phyloP scores from a whole-genome alignment of 352 stramenopile genomes.

The Aphanomyces cochlioides region DNA sequence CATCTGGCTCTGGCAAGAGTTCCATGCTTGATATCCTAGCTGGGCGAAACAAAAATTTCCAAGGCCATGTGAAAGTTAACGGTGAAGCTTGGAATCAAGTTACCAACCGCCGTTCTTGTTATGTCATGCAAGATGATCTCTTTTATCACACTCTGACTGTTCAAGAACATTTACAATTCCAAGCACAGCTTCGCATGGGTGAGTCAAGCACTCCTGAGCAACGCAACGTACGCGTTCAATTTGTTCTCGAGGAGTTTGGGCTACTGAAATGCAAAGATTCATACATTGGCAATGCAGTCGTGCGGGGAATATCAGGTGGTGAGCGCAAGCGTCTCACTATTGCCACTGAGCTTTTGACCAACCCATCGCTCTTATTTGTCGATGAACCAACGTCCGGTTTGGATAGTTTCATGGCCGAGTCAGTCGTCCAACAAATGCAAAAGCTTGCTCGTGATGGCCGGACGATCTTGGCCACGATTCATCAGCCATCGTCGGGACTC shows the following conservation, averaged over 20 bases:
- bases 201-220: slow-evolving; percentile 19
- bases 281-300: slow-evolving; percentile 41
- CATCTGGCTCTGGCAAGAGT: slow-evolving; percentile 83
- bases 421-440: slow-evolving; percentile 48
- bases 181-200: slow-evolving; percentile 74
- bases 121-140: slow-evolving; percentile 89
- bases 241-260: slow-evolving; percentile 53
- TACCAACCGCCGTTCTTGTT: slow-evolving; percentile 41
- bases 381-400: slow-evolving; percentile 78
- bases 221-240: slow-evolving; percentile 42
- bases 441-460: slow-evolving; percentile 77
- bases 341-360: slow-evolving; percentile 70
- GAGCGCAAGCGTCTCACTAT: slow-evolving; percentile 81
- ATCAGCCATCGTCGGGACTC: slow-evolving; percentile 71
- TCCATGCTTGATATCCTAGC: slow-evolving; percentile 93
- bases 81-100: slow-evolving; percentile 47
- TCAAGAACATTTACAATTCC: slow-evolving; percentile 83
- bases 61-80: slow-evolving; percentile 55
- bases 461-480: slow-evolving; percentile 87
- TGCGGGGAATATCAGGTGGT: slow-evolving; percentile 63
- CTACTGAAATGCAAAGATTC: slow-evolving; percentile 53
- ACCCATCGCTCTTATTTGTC: slow-evolving; percentile 76
- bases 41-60: slow-evolving; percentile 72
- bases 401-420: slow-evolving; percentile 56
- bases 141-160: slow-evolving; percentile 88